Conservation (phyloP, 2,329 filamentous ascomycete species). For the Tothia fuscella region DNA sequence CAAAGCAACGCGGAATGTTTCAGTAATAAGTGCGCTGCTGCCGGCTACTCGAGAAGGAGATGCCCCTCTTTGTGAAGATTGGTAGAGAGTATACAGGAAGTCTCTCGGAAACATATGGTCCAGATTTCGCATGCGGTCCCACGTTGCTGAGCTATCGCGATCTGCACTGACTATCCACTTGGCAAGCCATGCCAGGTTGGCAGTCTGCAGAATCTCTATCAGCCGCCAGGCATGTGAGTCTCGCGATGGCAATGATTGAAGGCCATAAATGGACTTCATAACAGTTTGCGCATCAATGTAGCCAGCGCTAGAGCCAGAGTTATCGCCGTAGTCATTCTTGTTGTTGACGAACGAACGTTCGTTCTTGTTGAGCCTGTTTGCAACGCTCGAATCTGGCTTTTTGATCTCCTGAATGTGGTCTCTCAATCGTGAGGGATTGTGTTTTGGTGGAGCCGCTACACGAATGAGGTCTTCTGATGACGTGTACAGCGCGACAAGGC, state of each 20-base stretch:
- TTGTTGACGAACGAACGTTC: slow-evolving; percentile 26
- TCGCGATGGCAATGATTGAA: slow-evolving; percentile 16
- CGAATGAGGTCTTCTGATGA: slow-evolving; percentile 19
- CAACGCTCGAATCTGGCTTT: slow-evolving; percentile 24
- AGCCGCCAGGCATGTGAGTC: slow-evolving; percentile 23
- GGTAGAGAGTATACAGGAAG: slow-evolving; percentile 21
- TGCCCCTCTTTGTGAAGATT: slow-evolving; percentile 11
- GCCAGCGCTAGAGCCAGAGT: slow-evolving; percentile 20
- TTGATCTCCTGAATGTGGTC: slow-evolving; percentile 19
- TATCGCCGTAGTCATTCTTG: background rate
- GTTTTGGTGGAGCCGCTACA: slow-evolving; percentile 18
- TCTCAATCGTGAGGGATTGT: slow-evolving; percentile 13
- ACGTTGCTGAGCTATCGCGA: slow-evolving; percentile 18
- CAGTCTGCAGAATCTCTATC: slow-evolving; percentile 31
- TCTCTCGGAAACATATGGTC: slow-evolving; percentile 24
- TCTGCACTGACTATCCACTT: slow-evolving; percentile 24
- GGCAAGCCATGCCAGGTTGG: slow-evolving; percentile 33
- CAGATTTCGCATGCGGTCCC: slow-evolving; percentile 21
- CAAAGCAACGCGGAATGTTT: slow-evolving; percentile 38
- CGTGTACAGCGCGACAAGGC: slow-evolving; percentile 3
- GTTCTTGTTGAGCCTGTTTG: slow-evolving; percentile 23
- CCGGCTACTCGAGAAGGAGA: slow-evolving; percentile 20
- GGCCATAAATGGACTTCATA: slow-evolving; percentile 27
- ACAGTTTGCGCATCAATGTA: slow-evolving; percentile 31
- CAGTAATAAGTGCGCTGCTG: slow-evolving; percentile 27